phyloP scores from a whole-genome alignment of 306 rosid genomes.

The Cucumis melo region DNA sequence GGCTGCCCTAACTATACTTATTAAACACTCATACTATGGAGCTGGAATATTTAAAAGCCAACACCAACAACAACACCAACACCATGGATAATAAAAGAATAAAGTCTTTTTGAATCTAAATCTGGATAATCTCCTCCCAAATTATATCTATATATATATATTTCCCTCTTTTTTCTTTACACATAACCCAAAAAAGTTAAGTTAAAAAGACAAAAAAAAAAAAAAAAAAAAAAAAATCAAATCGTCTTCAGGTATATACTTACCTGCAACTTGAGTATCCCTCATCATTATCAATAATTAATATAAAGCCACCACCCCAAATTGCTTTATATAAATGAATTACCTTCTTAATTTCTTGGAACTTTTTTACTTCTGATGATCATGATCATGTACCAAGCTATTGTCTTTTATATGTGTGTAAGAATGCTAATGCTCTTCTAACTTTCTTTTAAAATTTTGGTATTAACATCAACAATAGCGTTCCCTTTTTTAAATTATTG shows the following conservation, averaged over 20 bases:
- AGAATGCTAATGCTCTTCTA: no score
- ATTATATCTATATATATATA: no score
- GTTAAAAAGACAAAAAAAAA: neutral
- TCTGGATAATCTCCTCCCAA: neutral
- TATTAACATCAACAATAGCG: no score
- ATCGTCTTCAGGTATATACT: neutral
- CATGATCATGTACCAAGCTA: no score
- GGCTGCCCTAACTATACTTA: neutral
- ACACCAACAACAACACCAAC: slow-evolving; percentile 1
- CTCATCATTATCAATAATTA: neutral
- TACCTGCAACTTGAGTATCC: neutral
- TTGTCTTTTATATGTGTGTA: no score
- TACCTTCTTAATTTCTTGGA: no score
- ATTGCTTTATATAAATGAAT: no score
- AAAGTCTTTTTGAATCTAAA: slow-evolving; percentile 27
- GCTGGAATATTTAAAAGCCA: slow-evolving; percentile 20
- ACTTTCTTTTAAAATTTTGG: no score
- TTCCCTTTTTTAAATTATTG: no score
- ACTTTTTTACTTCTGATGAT: no score
- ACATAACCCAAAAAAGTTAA: neutral
- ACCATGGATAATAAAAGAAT: slow-evolving; percentile 49
- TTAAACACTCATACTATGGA: neutral
- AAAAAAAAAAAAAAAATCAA: neutral
- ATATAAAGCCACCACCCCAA: no score
- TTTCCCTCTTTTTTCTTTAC: no score